Base-by-base conservation (phyloP, 2,329 filamentous ascomycete genomes). In the Talaromyces marneffei region DNA sequence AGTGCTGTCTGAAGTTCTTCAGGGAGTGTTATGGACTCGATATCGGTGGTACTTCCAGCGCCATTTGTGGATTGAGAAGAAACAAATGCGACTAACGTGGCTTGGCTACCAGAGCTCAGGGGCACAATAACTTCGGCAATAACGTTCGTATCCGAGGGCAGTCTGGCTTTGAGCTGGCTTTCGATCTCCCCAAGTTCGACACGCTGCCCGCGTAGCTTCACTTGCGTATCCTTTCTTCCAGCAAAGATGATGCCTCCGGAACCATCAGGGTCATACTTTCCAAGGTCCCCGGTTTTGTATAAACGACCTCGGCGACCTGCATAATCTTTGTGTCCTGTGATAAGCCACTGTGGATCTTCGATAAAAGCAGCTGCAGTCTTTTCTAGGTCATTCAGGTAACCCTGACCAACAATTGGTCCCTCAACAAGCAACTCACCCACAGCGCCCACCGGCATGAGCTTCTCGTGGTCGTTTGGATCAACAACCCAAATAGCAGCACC, bases 131-230 rank as follows among this genome's bases (percentile, higher is more conserved):
- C 79, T 29, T 60, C 58, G 1, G 58, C 58, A 55, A 60, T 60
- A 16, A 55, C 29, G 20, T 39, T 55, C 1, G 50, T 33, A 65
- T 83, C 82, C 2, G 75, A 7, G 3, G 53, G 55, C 12, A 63
- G 33, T 16, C 9, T 29, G 3, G 29, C 35, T 42, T 63, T 63
- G 12, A 65, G 44, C 14, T 75, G 77, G 65, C 69, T 69, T 67
- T 73, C 80, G 59, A 77, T 77, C 66, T 77, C 79, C 35, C 71
- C 77, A 52, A 84, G 76, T 72, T 85, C 87, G 46, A 86, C 81
- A 53, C 85, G 76, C 65, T 82, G 85, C 23, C 87, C 87, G 4
- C 78, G 76, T 16, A 87, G 71, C 71, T 88, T 88, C 60, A 86
- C 81, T 69, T 85, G 85, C 27, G 79, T 79, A 64, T 87, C 85